Conservation (phyloP, 768 basidiomycete genomes). For the Arthromyces matolae region DNA sequence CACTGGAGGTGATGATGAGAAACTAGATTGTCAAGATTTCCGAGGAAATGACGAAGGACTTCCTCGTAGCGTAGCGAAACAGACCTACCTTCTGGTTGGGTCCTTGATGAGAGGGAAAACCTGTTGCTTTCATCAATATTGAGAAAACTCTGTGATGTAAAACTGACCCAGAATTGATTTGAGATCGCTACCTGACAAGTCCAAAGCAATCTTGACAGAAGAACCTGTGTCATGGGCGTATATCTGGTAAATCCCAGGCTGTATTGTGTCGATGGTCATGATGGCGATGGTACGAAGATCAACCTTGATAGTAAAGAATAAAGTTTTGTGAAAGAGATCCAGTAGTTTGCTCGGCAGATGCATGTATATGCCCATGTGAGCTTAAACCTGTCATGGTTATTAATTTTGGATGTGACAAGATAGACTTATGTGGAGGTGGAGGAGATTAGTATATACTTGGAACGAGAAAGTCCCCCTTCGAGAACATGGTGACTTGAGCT, state of each 20-base stretch:
- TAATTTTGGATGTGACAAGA: too few relatives aligned
- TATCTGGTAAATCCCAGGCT: conserved; percentile 21
- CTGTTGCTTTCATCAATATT: not conserved
- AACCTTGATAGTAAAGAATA: not conserved
- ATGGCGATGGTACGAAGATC: too few relatives aligned
- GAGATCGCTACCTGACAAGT: conserved; percentile 19
- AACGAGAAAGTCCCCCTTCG: too few relatives aligned
- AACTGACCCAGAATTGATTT: conserved; percentile 16
- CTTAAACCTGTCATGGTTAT: not conserved
- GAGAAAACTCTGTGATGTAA: not conserved
- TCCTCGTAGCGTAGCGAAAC: too few relatives aligned
- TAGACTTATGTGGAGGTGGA: too few relatives aligned
- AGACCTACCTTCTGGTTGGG: conserved; percentile 30
- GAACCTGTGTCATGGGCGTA: conserved; percentile 9
- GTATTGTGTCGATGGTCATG: not conserved
- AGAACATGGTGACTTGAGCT: too few relatives aligned
- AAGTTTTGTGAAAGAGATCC: not conserved
- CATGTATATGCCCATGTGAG: not conserved
- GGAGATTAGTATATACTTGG: too few relatives aligned
- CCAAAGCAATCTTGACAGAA: conserved; percentile 18
- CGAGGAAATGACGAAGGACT: not conserved
- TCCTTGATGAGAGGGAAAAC: conserved; percentile 20
- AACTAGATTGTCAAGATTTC: not conserved
- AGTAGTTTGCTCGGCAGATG: too few relatives aligned
- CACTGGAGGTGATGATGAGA: conserved; percentile 19